These are phyloP conservation scores for Chaetoceros muelleri DNA, from an alignment of 108 stramenopile species.

Conservation along the genomic window DNA sequence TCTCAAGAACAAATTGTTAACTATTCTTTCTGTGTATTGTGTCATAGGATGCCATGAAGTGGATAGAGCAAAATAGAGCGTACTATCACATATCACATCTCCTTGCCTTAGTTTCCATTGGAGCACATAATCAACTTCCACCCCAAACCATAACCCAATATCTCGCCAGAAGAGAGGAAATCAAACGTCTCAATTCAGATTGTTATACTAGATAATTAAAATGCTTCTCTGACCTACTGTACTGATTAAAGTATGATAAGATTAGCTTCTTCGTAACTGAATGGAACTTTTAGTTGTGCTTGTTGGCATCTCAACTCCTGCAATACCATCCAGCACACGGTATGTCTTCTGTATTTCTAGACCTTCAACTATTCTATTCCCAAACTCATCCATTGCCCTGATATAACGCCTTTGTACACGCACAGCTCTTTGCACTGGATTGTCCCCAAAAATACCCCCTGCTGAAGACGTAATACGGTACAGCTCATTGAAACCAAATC, in stretches of 20 bases:
- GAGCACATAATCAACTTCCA: slow-evolving; percentile 1
- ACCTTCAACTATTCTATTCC: slow-evolving; percentile 53
- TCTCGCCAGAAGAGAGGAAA: too few relatives aligned
- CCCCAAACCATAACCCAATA: too few relatives aligned
- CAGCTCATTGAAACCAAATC: slow-evolving; percentile 42
- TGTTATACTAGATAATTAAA: too few relatives aligned
- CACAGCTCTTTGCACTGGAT: slow-evolving; percentile 21
- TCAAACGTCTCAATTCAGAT: too few relatives aligned
- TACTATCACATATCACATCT: slow-evolving; percentile 31
- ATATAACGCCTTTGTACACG: slow-evolving; percentile 35
- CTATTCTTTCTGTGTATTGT: background rate
- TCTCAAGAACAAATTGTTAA: background rate
- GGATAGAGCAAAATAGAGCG: slow-evolving; percentile 35
- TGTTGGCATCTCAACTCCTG: slow-evolving; percentile 53
- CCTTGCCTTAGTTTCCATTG: slow-evolving; percentile 18
- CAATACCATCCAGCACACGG: slow-evolving; percentile 60
- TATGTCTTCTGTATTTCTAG: slow-evolving; percentile 52
- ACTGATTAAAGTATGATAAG: too few relatives aligned
- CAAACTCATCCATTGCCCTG: slow-evolving; percentile 30
- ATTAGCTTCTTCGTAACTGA: slow-evolving; percentile 1
- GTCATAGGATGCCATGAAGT: slow-evolving; percentile 33
- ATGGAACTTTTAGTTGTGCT: slow-evolving; percentile 32
- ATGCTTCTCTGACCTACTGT: too few relatives aligned
- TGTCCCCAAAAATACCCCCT: slow-evolving; percentile 18
- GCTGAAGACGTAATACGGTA: slow-evolving; percentile 20